Evolutionary conservation across 1,139 yeast species (phyloP).

Genomic region (Nakaseomyces kungkrabaensis): DNA sequence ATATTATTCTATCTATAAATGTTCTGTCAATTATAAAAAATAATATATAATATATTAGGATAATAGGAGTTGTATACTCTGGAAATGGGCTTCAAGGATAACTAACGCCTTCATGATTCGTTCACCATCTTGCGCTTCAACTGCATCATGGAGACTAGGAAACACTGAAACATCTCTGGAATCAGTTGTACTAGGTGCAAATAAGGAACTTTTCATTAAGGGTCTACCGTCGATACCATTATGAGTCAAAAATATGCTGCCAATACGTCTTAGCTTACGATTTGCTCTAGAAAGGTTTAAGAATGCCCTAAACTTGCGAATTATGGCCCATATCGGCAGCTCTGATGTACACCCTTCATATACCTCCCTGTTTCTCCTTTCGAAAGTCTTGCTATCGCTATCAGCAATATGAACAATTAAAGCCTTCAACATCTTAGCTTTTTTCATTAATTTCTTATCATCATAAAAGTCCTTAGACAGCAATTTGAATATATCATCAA

Average conservation of each 20-base stretch:
- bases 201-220: conserved; percentile 38
- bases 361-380: conserved; percentile 23
- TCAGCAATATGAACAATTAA: conserved; percentile 8
- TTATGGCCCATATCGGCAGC: conserved; percentile 60
- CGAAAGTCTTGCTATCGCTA: conserved; percentile 17
- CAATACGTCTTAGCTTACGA: conserved; percentile 43
- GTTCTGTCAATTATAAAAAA: not conserved
- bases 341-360: conserved; percentile 45
- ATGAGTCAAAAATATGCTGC: conserved; percentile 31
- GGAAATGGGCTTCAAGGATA: conserved; percentile 18
- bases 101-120: conserved; percentile 25
- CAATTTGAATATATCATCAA: conserved; percentile 1
- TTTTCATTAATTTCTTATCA: conserved; percentile 12
- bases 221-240: conserved; percentile 29
- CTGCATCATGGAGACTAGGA: conserved; percentile 36
- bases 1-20: not conserved
- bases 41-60: not conserved
- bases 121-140: conserved; percentile 27
- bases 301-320: conserved; percentile 47
- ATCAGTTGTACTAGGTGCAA: conserved; percentile 32
- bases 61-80: conserved; percentile 12
- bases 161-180: conserved; percentile 30
- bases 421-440: conserved; percentile 9
- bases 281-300: conserved; percentile 49
- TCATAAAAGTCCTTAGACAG: conserved; percentile 4